These are phyloP conservation scores for Chaetomidium leptoderma DNA, from an alignment of 495 filamentous ascomycete species.

Conservation along the genomic window DNA sequence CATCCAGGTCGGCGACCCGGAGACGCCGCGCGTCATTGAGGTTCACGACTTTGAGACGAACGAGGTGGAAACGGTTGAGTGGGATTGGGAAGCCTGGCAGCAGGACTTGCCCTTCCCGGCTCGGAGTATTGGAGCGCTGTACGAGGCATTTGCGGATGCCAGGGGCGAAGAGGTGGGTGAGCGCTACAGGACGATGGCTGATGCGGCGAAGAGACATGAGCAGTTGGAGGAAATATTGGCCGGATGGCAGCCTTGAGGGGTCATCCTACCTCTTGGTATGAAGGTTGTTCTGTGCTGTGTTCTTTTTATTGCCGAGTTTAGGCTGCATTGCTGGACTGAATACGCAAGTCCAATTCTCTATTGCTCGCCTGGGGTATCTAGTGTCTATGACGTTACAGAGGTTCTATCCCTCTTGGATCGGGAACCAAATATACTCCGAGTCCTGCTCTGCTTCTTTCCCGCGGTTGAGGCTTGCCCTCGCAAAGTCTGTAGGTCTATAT, in stretches of 20 bases:
- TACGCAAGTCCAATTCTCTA: not conserved
- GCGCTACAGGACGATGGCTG: slow-evolving; percentile 39
- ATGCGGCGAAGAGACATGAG: slow-evolving; percentile 42
- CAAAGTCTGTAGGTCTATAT: slow-evolving; percentile 16
- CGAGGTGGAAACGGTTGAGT: slow-evolving; percentile 40
- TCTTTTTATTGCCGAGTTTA: too few species aligned
- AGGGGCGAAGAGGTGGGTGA: not conserved
- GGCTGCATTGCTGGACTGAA: too few species aligned
- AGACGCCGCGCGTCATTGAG: slow-evolving; percentile 37
- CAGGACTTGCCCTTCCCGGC: slow-evolving; percentile 34
- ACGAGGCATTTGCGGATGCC: slow-evolving; percentile 45
- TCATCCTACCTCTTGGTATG: not conserved
- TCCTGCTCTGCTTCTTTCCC: not conserved
- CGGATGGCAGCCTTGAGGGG: slow-evolving; percentile 18
- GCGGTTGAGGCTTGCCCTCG: not conserved
- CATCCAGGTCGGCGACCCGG: slow-evolving; percentile 35
- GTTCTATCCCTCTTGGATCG: slow-evolving; percentile 2
- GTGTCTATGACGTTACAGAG: slow-evolving; percentile 1
- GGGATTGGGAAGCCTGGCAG: slow-evolving; percentile 43
- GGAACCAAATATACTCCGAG: slow-evolving; percentile 3
- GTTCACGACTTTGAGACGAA: slow-evolving; percentile 42
- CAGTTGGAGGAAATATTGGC: slow-evolving; percentile 26
- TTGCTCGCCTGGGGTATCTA: slow-evolving; percentile 4
- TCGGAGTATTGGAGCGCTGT: slow-evolving; percentile 46
- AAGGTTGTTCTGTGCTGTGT: too few species aligned